Evolutionary conservation across 768 basidiomycete genomes (phyloP).

Genomic region (Boletellus emodensis): DNA sequence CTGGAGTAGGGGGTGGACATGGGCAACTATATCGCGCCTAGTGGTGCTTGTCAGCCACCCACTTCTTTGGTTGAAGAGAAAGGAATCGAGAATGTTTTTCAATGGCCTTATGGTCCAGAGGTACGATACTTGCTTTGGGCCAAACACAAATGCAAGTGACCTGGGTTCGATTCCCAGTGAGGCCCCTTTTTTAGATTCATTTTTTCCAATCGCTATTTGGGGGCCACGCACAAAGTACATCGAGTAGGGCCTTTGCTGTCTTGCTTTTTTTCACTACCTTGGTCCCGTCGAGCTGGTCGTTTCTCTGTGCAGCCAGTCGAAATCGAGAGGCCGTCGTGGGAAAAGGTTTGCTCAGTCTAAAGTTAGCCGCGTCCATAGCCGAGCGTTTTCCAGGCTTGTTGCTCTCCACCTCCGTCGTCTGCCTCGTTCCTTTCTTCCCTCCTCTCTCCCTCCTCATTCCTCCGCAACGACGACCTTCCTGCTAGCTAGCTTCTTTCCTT

Average conservation of each 20-base stretch:
- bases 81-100: too few relatives aligned
- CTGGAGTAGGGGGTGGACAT: background rate
- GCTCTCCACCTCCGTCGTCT: slow-evolving; percentile 7
- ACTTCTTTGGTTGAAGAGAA: background rate
- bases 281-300: background rate
- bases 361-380: slow-evolving; percentile 26
- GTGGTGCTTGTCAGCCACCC: slow-evolving; percentile 17
- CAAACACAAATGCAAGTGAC: slow-evolving; percentile 32
- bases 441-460: slow-evolving; percentile 8
- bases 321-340: slow-evolving; percentile 19
- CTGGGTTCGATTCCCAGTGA: slow-evolving; percentile 41
- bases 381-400: slow-evolving; percentile 21
- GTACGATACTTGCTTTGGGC: slow-evolving; percentile 39
- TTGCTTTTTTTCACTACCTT: background rate
- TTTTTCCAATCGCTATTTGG: too few relatives aligned
- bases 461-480: slow-evolving; percentile 3
- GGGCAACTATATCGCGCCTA: background rate
- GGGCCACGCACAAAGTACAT: too few relatives aligned
- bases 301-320: background rate
- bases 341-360: slow-evolving; percentile 7
- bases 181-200: slow-evolving; percentile 23
- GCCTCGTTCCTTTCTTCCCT: slow-evolving; percentile 19
- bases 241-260: too few relatives aligned
- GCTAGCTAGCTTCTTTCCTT: background rate
- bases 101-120: slow-evolving; percentile 35